phyloP scores from a whole-genome alignment of 2,329 filamentous ascomycete genomes.

The Penicillium sp. region DNA sequence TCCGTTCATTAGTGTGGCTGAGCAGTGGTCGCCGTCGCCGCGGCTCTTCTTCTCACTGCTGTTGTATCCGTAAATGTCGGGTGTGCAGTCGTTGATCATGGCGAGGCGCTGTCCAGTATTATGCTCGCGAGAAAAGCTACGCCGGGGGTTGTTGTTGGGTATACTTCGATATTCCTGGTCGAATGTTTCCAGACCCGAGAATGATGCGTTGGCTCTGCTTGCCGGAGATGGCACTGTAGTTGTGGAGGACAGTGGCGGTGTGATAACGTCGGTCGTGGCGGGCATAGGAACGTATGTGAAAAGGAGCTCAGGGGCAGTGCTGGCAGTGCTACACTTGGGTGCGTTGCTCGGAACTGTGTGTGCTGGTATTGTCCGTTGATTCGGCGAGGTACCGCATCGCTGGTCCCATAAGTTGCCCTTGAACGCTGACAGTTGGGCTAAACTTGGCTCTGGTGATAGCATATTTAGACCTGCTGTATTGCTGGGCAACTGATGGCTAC shows the following conservation, averaged over 20 bases:
- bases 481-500: conserved; percentile 18
- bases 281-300: conserved; percentile 29
- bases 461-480: conserved; percentile 12
- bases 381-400: conserved; percentile 1
- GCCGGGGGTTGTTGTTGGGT: conserved; percentile 8
- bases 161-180: conserved; percentile 17
- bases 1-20: conserved; percentile 33
- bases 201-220: conserved; percentile 2
- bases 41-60: conserved; percentile 29
- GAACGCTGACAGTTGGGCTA: conserved; percentile 18
- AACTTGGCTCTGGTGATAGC: conserved; percentile 10
- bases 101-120: conserved; percentile 15
- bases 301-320: conserved; percentile 25
- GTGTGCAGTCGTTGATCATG: conserved; percentile 28
- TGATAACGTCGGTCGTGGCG: conserved; percentile 11
- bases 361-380: conserved; percentile 11
- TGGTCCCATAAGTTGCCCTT: conserved; percentile 18
- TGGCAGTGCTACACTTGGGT: conserved; percentile 19
- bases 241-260: conserved; percentile 4
- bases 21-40: conserved; percentile 16
- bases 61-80: conserved; percentile 41
- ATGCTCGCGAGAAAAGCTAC: conserved; percentile 20
- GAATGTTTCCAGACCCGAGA: conserved; percentile 15
- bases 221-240: conserved; percentile 3
- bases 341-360: conserved; percentile 17